Base-by-base conservation (phyloP, 441 rosid genomes). In the Corymbia calophylla region DNA sequence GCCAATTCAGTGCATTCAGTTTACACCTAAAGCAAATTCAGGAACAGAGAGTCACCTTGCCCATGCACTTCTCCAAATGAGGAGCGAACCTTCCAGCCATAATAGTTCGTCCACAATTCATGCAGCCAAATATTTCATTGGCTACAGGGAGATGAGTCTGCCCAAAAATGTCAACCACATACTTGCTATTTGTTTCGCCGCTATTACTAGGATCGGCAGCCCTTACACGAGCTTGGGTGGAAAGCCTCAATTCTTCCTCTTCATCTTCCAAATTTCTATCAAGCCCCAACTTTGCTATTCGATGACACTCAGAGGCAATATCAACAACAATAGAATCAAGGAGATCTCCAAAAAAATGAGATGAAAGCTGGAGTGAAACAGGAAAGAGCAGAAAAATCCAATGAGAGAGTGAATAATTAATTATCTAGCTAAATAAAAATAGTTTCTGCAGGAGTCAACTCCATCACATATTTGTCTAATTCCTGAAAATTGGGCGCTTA, bases 21-120 rank as follows among this genome's bases (percentile, higher is more conserved):
- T 44, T 77, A 77, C 84, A 44, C 18, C 51, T 8, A 25, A 86
- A 29, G 31, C 47, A 31, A 27, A 86, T 25, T 13, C 12, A 53
- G 62, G 88, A 70, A 66, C 54, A 64, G 81, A 89, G 25, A n/a
- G 80, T 91, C 89, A 97, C 99, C 98, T 97, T 98, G 90, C 99
- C 99, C 99, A 98, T 96, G 95, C 99, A 98, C 93, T 95, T 98
- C 88, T 96, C 99, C 90, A 98, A 88, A 94, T 98, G 99, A 91
- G 99, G 99, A 93, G 99, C 99, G 90, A 98, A 96, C 90, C 97
- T 96, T 92, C 99, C 99, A 17, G 99, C 99, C 93, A 94, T 91
- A 82, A 96, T 94, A 29, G 96, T 93, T 86, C 98, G 91, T 56
- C 98, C 95, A 91, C 99, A 97, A 92, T 97, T 98, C 98, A 97